Percentiles rank a stretch among this genome's conserved stretches.
phyloP scores from a whole-genome alignment of 1,284 basidiomycete species.

The Phaffia rhodozyma region DNA sequence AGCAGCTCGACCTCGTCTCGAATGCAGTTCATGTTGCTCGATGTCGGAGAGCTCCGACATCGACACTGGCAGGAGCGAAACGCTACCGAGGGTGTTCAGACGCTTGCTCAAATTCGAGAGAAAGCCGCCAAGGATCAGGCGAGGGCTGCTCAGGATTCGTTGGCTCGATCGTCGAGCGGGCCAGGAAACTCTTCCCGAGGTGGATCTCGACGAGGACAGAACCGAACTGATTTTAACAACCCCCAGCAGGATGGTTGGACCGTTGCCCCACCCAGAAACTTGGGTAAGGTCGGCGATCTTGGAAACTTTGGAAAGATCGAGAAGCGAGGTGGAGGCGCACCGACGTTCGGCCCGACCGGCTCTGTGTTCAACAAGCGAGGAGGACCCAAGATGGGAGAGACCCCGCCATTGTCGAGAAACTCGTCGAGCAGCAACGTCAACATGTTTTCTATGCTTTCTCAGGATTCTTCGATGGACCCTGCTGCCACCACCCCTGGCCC shows the following conservation, averaged over 20 bases:
- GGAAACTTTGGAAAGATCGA: constrained; percentile 76
- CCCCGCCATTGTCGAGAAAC: constrained; percentile 57
- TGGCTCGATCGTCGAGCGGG: constrained; percentile 23
- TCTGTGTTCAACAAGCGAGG: constrained; percentile 68
- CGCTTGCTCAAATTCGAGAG: constrained; percentile 81
- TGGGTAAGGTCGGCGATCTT: constrained; percentile 70
- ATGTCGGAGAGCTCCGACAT: constrained; percentile 76
- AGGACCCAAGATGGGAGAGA: constrained; percentile 41
- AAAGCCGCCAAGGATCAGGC: constrained; percentile 61
- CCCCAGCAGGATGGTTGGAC: constrained; percentile 64
- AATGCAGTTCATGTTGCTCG: constrained; percentile 91
- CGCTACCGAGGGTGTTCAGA: constrained; percentile 64
- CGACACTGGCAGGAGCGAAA: constrained; percentile 70
- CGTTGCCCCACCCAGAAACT: constrained; percentile 48
- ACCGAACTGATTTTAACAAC: constrained; percentile 45
- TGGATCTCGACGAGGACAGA: constrained; percentile 77
- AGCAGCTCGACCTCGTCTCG: constrained; percentile 65
- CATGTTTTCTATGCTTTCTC: constrained; percentile 73
- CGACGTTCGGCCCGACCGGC: constrained; percentile 58
- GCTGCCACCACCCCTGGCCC: constrained; percentile 37
- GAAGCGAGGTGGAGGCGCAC: constrained; percentile 43
- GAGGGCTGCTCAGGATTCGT: constrained; percentile 44
- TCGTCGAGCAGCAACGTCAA: constrained; percentile 54
- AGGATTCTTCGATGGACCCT: constrained; percentile 47
- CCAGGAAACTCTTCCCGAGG: constrained; percentile 47